These are phyloP conservation scores for Pichia manshurica DNA, from an alignment of 805 yeast genomes.

Conservation along the genomic window DNA sequence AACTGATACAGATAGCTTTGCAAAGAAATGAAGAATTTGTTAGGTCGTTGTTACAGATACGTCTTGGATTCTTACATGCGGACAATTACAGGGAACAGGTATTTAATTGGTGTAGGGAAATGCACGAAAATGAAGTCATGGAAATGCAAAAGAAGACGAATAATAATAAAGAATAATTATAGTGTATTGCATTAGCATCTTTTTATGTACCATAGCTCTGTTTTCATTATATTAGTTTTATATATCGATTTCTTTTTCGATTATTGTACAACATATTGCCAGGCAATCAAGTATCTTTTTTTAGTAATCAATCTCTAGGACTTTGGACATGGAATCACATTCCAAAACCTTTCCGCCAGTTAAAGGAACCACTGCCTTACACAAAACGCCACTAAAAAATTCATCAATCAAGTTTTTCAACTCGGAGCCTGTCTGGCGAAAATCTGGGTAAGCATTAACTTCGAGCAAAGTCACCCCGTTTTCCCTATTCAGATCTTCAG, in stretches of 20 bases:
- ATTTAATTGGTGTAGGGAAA: constrained; percentile 79
- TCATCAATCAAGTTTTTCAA: constrained; percentile 61
- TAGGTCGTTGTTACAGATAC: constrained; percentile 64
- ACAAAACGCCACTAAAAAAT: constrained; percentile 54
- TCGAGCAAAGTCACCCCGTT: constrained; percentile 58
- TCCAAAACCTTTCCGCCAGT: constrained; percentile 4
- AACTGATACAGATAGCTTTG: constrained; percentile 67
- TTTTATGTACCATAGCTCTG: no score
- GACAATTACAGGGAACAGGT: constrained; percentile 67
- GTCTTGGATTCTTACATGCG: constrained; percentile 74
- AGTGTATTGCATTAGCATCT: not conserved
- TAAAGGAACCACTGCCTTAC: constrained; percentile 20
- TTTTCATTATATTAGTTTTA: no score
- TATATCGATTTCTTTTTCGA: no score
- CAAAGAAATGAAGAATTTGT: constrained; percentile 86
- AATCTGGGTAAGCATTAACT: constrained; percentile 92
- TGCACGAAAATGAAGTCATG: constrained; percentile 47
- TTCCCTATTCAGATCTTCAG: constrained; percentile 33
- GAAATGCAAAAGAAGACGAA: not conserved
- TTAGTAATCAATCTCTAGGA: constrained; percentile 9
- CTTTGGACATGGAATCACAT: constrained; percentile 11
- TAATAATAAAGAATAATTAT: not conserved
- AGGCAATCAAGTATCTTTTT: not conserved
- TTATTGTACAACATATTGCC: no score
- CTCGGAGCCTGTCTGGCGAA: constrained; percentile 86